phyloP scores from a whole-genome alignment of 2,329 filamentous ascomycete genomes.

The Trichophaea hybrida region DNA sequence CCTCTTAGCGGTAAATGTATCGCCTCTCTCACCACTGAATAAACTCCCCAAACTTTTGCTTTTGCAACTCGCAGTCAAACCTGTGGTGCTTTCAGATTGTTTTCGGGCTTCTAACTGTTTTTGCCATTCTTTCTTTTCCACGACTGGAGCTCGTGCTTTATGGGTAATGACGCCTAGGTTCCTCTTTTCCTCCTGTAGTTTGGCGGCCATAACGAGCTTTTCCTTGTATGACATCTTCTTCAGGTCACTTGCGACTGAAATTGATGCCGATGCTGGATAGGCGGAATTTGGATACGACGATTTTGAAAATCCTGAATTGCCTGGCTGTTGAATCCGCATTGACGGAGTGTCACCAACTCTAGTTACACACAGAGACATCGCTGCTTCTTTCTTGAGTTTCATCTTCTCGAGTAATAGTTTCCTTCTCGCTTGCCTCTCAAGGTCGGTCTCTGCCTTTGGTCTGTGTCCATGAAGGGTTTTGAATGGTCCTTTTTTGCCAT shows the following conservation, averaged over 20 bases:
- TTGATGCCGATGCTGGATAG: background rate
- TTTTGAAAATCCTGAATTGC: background rate
- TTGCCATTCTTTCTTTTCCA: slow-evolving; percentile 22
- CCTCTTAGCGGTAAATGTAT: slow-evolving; percentile 6
- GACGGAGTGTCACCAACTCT: background rate
- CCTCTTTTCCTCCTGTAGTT: slow-evolving; percentile 17
- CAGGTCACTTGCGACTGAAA: background rate
- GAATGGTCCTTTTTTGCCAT: slow-evolving; percentile 15
- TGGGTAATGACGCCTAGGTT: slow-evolving; percentile 19
- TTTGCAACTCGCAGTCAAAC: slow-evolving; percentile 9
- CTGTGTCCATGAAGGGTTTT: slow-evolving; percentile 9
- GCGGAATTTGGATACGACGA: slow-evolving; percentile 7
- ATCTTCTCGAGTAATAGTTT: slow-evolving; percentile 8
- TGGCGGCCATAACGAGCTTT: slow-evolving; percentile 15
- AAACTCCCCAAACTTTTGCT: slow-evolving; percentile 20
- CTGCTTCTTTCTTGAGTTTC: slow-evolving; percentile 11
- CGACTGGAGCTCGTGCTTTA: slow-evolving; percentile 17
- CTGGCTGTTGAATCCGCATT: background rate
- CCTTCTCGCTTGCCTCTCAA: slow-evolving; percentile 11
- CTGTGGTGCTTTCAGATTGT: slow-evolving; percentile 9
- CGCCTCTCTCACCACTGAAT: slow-evolving; percentile 19
- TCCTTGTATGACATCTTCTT: slow-evolving; percentile 13
- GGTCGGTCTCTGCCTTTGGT: slow-evolving; percentile 11
- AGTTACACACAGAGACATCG: background rate
- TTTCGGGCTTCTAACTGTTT: slow-evolving; percentile 18